These are phyloP conservation scores for Sonneratia alba DNA, from an alignment of 345 rosid genomes.

Conservation along the genomic window DNA sequence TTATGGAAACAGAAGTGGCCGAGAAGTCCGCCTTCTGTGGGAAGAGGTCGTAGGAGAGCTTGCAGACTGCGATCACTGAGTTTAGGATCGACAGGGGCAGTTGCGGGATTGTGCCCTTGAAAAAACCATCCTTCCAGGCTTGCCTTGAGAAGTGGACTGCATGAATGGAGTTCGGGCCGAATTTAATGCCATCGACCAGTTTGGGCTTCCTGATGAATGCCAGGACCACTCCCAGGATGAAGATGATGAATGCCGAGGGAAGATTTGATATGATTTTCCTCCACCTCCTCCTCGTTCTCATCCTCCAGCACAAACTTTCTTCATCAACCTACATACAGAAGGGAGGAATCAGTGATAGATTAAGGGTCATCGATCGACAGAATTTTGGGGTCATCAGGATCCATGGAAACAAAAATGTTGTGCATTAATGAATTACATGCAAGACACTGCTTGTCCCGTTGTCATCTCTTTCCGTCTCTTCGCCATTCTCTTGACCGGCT, in stretches of 20 bases:
- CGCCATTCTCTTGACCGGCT: constrained; percentile 39
- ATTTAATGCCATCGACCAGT: constrained; percentile 29
- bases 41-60: constrained; percentile 63
- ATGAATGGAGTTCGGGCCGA: constrained; percentile 52
- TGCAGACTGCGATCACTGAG: constrained; percentile 81
- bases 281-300: constrained; percentile 21
- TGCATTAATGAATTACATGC: neutral
- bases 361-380: neutral
- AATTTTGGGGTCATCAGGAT: neutral
- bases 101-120: constrained; percentile 75
- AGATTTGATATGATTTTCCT: constrained; percentile 29
- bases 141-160: constrained; percentile 36
- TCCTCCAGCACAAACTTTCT: constrained; percentile 9
- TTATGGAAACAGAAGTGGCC: constrained; percentile 50
- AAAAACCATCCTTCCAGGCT: constrained; percentile 70
- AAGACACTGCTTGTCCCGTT: neutral
- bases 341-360: neutral
- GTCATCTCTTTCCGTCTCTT: constrained; percentile 16
- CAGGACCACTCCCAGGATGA: constrained; percentile 51
- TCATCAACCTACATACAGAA: constrained; percentile 3
- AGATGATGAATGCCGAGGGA: constrained; percentile 73
- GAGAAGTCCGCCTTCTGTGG: constrained; percentile 55
- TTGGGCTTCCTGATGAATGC: constrained; percentile 52
- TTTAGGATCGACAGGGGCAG: constrained; percentile 71
- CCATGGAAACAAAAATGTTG: neutral